phyloP scores from a whole-genome alignment of 2,329 filamentous ascomycete species.

The Lecanoromycetidae sp. region DNA sequence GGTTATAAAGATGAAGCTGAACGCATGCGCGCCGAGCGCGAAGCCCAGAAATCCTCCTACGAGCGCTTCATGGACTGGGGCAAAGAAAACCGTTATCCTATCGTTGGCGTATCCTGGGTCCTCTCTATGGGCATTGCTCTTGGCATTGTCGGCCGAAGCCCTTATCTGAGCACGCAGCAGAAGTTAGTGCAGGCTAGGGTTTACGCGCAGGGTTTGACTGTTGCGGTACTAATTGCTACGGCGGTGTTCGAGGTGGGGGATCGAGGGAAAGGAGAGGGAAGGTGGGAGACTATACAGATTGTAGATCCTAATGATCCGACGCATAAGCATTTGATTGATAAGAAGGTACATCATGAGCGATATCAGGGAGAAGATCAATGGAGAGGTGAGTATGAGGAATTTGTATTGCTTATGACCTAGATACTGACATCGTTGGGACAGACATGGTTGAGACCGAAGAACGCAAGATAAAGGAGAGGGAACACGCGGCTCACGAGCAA shows the following conservation, averaged over 20 bases:
- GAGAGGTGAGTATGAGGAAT: constrained; percentile 51
- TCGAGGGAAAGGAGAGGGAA: constrained; percentile 59
- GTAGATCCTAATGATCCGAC: constrained; percentile 69
- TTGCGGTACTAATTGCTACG: constrained; percentile 69
- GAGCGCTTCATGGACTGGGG: constrained; percentile 62
- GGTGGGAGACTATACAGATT: constrained; percentile 76
- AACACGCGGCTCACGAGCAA: constrained; percentile 27
- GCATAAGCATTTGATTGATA: constrained; percentile 74
- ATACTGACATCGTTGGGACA: constrained; percentile 17
- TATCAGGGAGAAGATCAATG: constrained; percentile 87
- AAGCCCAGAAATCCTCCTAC: constrained; percentile 42
- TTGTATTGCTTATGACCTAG: background rate
- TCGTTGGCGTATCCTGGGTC: constrained; percentile 73
- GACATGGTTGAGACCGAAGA: constrained; percentile 40
- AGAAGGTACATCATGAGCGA: constrained; percentile 74
- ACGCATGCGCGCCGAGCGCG: constrained; percentile 43
- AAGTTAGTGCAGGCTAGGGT: constrained; percentile 92
- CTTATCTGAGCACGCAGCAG: constrained; percentile 61
- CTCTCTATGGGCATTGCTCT: constrained; percentile 66
- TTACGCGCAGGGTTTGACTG: constrained; percentile 79
- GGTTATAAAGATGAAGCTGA: constrained; percentile 53
- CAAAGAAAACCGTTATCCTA: constrained; percentile 68
- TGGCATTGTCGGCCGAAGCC: constrained; percentile 63
- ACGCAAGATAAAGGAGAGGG: constrained; percentile 31
- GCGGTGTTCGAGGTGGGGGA: constrained; percentile 75